phyloP scores from a whole-genome alignment of 805 yeast genomes.

The Starmerella cellae region DNA sequence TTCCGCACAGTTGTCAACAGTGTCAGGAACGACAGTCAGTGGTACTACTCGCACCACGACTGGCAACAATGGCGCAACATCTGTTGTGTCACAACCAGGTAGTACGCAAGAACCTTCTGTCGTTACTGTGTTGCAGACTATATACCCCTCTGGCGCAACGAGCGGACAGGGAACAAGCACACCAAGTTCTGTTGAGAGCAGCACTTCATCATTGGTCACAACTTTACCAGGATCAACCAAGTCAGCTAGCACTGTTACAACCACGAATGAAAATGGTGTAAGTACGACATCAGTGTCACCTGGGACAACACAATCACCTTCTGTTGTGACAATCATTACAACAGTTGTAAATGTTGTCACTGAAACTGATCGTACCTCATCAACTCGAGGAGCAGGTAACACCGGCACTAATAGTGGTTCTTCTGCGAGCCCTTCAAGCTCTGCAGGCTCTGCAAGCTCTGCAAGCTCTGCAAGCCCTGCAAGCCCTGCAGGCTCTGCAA shows the following conservation, averaged over 20 bases:
- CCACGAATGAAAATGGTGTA: background rate
- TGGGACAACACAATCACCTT: background rate
- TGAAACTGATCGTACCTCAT: background rate
- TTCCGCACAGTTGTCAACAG: no score
- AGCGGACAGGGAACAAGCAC: background rate
- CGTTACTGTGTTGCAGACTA: slow-evolving; percentile 6
- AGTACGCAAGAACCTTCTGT: slow-evolving; percentile 8
- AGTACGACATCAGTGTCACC: background rate
- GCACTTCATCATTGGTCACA: slow-evolving; percentile 1
- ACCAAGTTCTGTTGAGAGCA: background rate
- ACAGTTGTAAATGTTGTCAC: slow-evolving; percentile 3
- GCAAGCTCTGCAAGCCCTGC: no score
- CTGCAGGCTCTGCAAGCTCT: no score
- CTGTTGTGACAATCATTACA: slow-evolving; percentile 3
- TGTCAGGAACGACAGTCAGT: no score
- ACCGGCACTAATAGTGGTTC: no score
- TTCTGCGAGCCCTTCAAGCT: no score
- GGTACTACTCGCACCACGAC: no score
- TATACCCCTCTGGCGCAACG: slow-evolving; percentile 1
- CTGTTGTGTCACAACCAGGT: no score
- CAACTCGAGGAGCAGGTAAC: background rate
- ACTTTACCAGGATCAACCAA: slow-evolving; percentile 18
- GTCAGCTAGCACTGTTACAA: slow-evolving; percentile 12
- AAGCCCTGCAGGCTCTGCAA: no score
- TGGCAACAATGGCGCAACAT: no score